phyloP scores from a whole-genome alignment of 352 stramenopile genomes.

The Phytophthora pini region DNA sequence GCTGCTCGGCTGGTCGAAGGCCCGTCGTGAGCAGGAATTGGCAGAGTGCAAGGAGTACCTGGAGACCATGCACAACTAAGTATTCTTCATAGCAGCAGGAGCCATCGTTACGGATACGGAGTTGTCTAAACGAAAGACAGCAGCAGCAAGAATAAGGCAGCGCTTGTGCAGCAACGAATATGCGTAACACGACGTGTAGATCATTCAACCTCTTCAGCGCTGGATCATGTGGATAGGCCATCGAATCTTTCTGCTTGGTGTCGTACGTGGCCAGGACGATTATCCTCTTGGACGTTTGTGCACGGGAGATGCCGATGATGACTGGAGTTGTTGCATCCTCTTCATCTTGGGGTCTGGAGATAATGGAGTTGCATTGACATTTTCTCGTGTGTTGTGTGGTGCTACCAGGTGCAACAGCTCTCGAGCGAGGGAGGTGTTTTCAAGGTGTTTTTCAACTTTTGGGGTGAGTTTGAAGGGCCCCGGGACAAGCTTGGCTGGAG shows the following conservation, averaged over 20 bases:
- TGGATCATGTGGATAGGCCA: constrained; percentile 12
- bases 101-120: constrained; percentile 25
- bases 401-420: constrained; percentile 71
- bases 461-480: not conserved
- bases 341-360: constrained; percentile 26
- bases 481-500: constrained; percentile 8
- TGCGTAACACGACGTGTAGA: constrained; percentile 29
- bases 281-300: constrained; percentile 18
- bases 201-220: constrained; percentile 3
- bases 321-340: constrained; percentile 33
- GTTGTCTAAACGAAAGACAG: constrained; percentile 11
- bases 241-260: constrained; percentile 15
- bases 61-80: constrained; percentile 89
- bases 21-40: constrained; percentile 74
- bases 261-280: constrained; percentile 7
- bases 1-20: constrained; percentile 87
- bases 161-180: constrained; percentile 22
- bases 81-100: constrained; percentile 19
- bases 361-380: constrained; percentile 13
- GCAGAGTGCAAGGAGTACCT: constrained; percentile 82
- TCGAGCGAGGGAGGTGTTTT: constrained; percentile 57
- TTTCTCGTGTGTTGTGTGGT: constrained; percentile 47
- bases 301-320: constrained; percentile 19
- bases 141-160: constrained; percentile 10
- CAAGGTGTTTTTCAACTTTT: constrained; percentile 27